Base-by-base conservation (phyloP, 2,329 filamentous ascomycete genomes). In the Cladophialophora exuberans region DNA sequence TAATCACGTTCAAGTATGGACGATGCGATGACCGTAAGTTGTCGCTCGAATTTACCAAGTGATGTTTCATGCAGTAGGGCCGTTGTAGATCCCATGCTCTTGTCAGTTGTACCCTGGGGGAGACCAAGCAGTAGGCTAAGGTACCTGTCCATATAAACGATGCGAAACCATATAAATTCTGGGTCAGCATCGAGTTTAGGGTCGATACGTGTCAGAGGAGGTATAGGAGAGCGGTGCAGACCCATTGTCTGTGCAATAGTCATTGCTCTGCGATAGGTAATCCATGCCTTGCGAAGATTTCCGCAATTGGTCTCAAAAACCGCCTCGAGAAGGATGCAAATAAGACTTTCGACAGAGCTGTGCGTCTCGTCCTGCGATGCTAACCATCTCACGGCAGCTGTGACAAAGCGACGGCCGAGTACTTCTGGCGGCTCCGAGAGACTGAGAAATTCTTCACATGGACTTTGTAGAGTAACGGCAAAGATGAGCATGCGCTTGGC, bases 1-100 rank as follows among this genome's bases (percentile, higher is more conserved):
- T 68, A 63, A 54, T 82, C 79, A 6, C 79, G 73, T 43, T 79
- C 73, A 7, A 80, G 73, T 39, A 83, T 77, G 9, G 71, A 72
- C 2, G 72, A 73, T 0, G 72, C 70, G 4, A 79, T 68, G 3
- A 71, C 65, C 1, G 73, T 71, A 50, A 81, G 76, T 0, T 73
- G 65, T 6, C 48, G 48, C 17, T 51, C 36, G 15, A 51, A 28
- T 13, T 38, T 23, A 1, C 20, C 49, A 18, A 44, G 25, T 9
- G 39, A 28, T 5, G 20, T 9, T 17, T 13, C 26, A 17, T 5
- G 13, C 20, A 15, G 10, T 1, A 52, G 39, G 2, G 15, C 18
- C 26, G 15, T 20, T 20, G 33, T 28, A 13, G 38, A 15, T 6
- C 6, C 28, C 26, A 44, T 35, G n/a, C 4, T 18, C 6, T 20